phyloP scores from a whole-genome alignment of 148 eudicot genomes.

The Arbutus unedo region DNA sequence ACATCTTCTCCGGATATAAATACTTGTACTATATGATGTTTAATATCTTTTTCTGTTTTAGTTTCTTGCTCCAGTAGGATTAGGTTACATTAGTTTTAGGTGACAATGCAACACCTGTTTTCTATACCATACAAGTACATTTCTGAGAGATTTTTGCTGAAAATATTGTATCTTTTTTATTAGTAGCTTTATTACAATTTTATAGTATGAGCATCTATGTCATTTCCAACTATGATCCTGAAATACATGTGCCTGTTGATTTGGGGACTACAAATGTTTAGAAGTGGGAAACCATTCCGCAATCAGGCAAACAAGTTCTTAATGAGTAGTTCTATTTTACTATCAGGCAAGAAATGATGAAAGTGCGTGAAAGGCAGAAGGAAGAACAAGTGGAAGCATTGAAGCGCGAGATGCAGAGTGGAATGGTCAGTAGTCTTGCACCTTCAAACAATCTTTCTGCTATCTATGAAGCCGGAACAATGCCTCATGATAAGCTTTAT shows the following conservation, averaged over 20 bases:
- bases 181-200: neutral
- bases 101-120: neutral
- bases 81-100: neutral
- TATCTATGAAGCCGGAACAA: neutral
- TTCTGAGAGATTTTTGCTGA: neutral
- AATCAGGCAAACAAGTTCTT: neutral
- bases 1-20: neutral
- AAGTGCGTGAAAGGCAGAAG: conserved; percentile 82
- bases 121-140: neutral
- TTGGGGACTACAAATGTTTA: neutral
- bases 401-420: conserved; percentile 76
- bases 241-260: neutral
- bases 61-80: neutral
- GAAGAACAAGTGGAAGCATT: conserved; percentile 68
- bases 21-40: neutral
- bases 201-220: neutral
- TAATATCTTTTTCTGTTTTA: neutral
- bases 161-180: neutral
- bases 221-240: neutral
- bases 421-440: conserved; percentile 52
- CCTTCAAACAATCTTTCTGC: neutral
- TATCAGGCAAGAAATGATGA: conserved; percentile 66
- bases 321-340: conserved; percentile 3
- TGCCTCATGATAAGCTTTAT: neutral
- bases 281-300: neutral